These are phyloP conservation scores for Ananas comosus DNA, from an alignment of 176 grass and related monocot species.

Conservation along the genomic window DNA sequence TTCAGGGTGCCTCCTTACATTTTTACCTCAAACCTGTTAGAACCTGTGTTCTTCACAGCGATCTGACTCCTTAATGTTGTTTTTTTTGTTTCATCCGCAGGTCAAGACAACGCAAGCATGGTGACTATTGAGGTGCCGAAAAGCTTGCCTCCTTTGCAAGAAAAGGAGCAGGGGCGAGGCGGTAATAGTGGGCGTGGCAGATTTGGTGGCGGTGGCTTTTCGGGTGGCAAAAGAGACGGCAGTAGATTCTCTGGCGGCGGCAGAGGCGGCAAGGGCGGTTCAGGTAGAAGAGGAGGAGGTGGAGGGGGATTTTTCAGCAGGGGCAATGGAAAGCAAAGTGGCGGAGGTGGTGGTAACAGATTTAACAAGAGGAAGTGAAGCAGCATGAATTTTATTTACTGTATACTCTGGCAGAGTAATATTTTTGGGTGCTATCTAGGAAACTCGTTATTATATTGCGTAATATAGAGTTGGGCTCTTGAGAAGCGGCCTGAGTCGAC, in stretches of 20 bases:
- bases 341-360: conserved; percentile 49
- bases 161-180: conserved; percentile 37
- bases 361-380: conserved; percentile 51
- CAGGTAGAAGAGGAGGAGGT: conserved; percentile 24
- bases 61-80: neutral
- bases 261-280: neutral
- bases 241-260: conserved; percentile 32
- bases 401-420: too few relatives aligned
- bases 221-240: conserved; percentile 29
- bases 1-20: too few relatives aligned
- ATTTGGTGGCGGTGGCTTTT: conserved; percentile 28
- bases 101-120: conserved; percentile 44
- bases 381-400: neutral
- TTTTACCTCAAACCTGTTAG: too few relatives aligned
- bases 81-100: conserved; percentile 17
- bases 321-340: neutral
- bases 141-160: conserved; percentile 72
- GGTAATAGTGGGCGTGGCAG: conserved; percentile 28
- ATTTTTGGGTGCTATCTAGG: too few relatives aligned
- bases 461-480: too few relatives aligned
- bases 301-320: conserved; percentile 24
- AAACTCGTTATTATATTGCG: too few relatives aligned
- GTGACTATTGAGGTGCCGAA: conserved; percentile 65
- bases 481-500: too few relatives aligned
- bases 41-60: too few relatives aligned